Percentiles rank a stretch among this genome's conserved stretches.
Evolutionary conservation across 1,139 yeast genomes (phyloP).

Genomic region (Sugiyamaella grinbergsii): DNA sequence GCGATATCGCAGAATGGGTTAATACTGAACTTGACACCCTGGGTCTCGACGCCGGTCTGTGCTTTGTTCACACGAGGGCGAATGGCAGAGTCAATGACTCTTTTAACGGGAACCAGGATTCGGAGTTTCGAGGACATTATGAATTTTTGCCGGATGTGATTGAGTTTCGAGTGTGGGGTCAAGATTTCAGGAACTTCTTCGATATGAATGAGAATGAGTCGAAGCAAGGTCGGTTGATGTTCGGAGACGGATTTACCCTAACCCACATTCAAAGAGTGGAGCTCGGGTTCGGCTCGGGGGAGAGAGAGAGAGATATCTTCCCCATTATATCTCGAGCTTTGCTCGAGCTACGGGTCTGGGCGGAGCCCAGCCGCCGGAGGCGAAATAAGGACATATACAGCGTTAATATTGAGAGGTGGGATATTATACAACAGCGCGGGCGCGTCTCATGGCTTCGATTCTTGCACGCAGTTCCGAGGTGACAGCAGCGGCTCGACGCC

Average conservation of each 20-base stretch:
- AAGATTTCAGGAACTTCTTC: too few species aligned
- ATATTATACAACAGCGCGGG: constrained; percentile 20
- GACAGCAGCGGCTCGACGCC: constrained; percentile 90
- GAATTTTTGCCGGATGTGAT: background rate
- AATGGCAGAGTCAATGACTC: constrained; percentile 92
- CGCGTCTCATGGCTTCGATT: constrained; percentile 77
- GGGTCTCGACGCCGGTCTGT: constrained; percentile 81
- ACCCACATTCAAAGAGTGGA: background rate
- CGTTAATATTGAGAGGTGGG: background rate
- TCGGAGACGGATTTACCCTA: background rate
- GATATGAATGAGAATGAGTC: background rate
- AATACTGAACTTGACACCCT: constrained; percentile 89
- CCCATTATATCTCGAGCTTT: too few species aligned
- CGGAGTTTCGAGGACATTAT: constrained; percentile 50
- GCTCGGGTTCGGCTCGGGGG: too few species aligned
- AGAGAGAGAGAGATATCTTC: too few species aligned
- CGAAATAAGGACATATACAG: constrained; percentile 10
- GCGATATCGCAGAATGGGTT: constrained; percentile 99
- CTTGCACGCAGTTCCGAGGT: constrained; percentile 83
- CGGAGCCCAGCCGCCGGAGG: constrained; percentile 15
- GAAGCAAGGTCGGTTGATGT: background rate
- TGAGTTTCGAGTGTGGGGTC: background rate
- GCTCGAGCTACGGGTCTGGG: constrained; percentile 14
- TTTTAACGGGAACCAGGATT: constrained; percentile 89
- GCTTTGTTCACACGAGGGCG: constrained; percentile 91